Base-by-base conservation (phyloP, 371 early-diverging fungal genomes). In the Apophysomyces elegans region DNA sequence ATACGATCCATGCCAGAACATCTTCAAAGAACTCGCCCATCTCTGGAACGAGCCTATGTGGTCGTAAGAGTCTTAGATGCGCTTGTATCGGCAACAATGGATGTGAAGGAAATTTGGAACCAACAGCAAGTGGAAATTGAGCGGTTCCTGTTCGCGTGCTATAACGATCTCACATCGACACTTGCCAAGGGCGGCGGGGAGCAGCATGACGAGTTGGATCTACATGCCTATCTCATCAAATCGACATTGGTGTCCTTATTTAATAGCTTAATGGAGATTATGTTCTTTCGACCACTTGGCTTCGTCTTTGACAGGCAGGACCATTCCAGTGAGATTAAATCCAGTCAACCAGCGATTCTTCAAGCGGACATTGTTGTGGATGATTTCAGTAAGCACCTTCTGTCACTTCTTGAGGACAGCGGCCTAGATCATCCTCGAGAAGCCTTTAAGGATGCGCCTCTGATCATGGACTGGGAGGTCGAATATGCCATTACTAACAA, bases 381-480 rank as follows among this genome's bases (percentile, higher is more conserved):
- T n/a, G 50, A 26, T 18, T 62, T 86, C 21, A 76, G 73, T 56
- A 70, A 75, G 41, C 69, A 79, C 11, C 26, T 88, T 18, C 63
- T 85, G 16, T 57, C 37, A 4, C 73, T 85, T 43, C 81, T 88
- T 59, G 88, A 86, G 54, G 58, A 72, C 37, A 76, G 84, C 50
- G 76, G 73, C 0, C 59, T 86, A 8, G 78, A 81, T 7, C 64
- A 73, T 1, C 58, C 75, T 2, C 63, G 72, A 43, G 45, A 57
- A 4, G 77, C 84, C 1, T 85, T 88, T 72, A 61, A 72, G 21
- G 82, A 86, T 66, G 94, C 92, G 1, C 93, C 96, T 7, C 70
- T 95, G 62, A 74, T 95, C 37, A 76, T 96, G 58, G 96, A 96
- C 69, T 78, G 93, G 62, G 92, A 95, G 72, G 83, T 90, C 18